These are phyloP conservation scores for Tephrocybe rancida DNA, from an alignment of 768 basidiomycete genomes.

Conservation along the genomic window DNA sequence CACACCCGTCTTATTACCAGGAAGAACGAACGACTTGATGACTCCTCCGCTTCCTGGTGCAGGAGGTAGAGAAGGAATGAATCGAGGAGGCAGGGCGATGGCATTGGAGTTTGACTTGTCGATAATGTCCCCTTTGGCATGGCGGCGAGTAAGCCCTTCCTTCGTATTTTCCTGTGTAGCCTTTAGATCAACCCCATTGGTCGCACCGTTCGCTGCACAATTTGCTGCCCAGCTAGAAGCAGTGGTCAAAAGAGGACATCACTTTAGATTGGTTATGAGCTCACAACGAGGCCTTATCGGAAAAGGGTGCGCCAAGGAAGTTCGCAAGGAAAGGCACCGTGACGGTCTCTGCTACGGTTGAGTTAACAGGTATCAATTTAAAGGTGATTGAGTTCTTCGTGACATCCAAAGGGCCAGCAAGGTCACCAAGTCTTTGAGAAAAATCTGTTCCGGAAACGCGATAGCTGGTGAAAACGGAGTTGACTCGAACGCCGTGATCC, in stretches of 20 bases:
- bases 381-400: conserved; percentile 49
- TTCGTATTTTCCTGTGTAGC: not conserved
- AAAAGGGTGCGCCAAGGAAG: conserved; percentile 50
- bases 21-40: conserved; percentile 58
- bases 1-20: conserved; percentile 60
- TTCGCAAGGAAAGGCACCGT: conserved; percentile 53
- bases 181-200: conserved; percentile 54
- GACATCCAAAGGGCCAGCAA: conserved; percentile 56
- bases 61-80: conserved; percentile 46
- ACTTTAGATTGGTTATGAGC: conserved; percentile 17
- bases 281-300: conserved; percentile 53
- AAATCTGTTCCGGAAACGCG: conserved; percentile 45
- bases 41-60: conserved; percentile 50
- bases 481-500: conserved; percentile 64
- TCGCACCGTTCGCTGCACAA: conserved; percentile 50
- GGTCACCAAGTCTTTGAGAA: conserved; percentile 59
- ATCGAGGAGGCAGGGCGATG: conserved; percentile 47
- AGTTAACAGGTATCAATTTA: conserved; percentile 45
- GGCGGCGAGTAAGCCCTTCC: conserved; percentile 3
- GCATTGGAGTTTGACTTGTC: conserved; percentile 42
- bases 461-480: conserved; percentile 64
- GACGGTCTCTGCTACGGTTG: conserved; percentile 50
- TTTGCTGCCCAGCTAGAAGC: conserved; percentile 31
- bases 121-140: conserved; percentile 41
- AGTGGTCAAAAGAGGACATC: conserved; percentile 1